phyloP scores from a whole-genome alignment of 352 stramenopile species.

The Hyaloperonospora arabidopsidis region DNA sequence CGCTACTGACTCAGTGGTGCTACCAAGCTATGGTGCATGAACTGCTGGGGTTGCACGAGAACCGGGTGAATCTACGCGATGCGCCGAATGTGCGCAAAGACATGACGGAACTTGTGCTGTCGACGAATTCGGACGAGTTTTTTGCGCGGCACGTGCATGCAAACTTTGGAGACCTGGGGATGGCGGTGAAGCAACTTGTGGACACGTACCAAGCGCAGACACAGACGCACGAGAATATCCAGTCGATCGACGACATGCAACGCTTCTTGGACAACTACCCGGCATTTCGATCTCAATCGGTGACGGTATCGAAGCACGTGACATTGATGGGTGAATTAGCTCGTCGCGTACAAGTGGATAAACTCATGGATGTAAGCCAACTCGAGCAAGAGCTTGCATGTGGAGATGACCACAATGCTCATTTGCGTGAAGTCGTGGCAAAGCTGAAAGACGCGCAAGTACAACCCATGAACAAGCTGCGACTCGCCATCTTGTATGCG shows the following conservation, averaged over 20 bases:
- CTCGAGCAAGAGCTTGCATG: conserved; percentile 92
- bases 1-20: conserved; percentile 96
- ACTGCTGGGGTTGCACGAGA: conserved; percentile 96
- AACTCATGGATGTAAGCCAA: conserved; percentile 97
- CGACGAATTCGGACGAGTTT: conserved; percentile 93
- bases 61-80: conserved; percentile 93
- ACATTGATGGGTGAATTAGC: conserved; percentile 97
- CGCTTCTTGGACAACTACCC: conserved; percentile 97
- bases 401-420: conserved; percentile 71
- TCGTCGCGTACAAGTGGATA: conserved; percentile 93
- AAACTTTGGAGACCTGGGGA: conserved; percentile 97
- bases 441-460: conserved; percentile 79
- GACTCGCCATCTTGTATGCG: conserved; percentile 96
- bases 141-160: conserved; percentile 94
- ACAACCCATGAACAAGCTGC: conserved; percentile 96
- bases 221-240: conserved; percentile 81
- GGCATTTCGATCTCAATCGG: conserved; percentile 90
- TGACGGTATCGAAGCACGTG: conserved; percentile 98
- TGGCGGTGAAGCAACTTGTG: conserved; percentile 94
- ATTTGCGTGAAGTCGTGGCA: conserved; percentile 74
- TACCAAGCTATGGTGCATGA: conserved; percentile 99
- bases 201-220: conserved; percentile 81
- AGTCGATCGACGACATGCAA: conserved; percentile 97
- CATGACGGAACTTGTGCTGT: conserved; percentile 97
- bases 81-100: conserved; percentile 92